Evolutionary conservation across 257 asterid genomes (phyloP).

Genomic region (Plantago elongata): DNA sequence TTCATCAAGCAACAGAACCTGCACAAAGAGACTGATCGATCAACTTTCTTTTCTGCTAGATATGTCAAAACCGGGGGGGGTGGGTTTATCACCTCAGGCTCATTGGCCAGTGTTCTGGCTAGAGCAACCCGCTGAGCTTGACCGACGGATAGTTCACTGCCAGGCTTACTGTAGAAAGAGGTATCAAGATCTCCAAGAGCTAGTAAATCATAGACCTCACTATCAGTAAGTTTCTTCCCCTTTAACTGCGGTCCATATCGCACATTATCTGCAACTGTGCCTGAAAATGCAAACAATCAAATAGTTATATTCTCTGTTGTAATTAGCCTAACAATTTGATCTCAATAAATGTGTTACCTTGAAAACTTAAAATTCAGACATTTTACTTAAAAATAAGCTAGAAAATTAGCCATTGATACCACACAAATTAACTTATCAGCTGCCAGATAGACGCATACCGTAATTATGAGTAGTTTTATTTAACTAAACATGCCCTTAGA

Average conservation of each 20-base stretch:
- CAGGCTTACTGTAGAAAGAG: conserved; percentile 53
- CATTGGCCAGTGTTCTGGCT: conserved; percentile 75
- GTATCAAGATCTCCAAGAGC: conserved; percentile 67
- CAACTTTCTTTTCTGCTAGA: too few species aligned
- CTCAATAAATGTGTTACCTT: too few species aligned
- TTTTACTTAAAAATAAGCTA: too few species aligned
- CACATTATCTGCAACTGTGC: conserved; percentile 67
- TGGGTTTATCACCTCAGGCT: conserved; percentile 48
- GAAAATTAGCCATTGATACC: too few species aligned
- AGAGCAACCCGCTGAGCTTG: conserved; percentile 90
- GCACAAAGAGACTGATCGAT: neutral
- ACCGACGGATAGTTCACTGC: conserved; percentile 67
- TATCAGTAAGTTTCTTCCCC: conserved; percentile 53
- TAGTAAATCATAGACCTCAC: conserved; percentile 52
- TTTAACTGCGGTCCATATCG: conserved; percentile 66
- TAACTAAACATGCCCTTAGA: too few species aligned
- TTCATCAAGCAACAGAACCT: conserved; percentile 73
- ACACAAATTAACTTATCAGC: too few species aligned
- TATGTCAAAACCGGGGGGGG: too few species aligned
- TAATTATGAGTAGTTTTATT: too few species aligned
- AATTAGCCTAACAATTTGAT: neutral
- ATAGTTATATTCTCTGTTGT: neutral
- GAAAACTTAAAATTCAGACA: too few species aligned
- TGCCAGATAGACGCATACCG: too few species aligned
- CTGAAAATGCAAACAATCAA: conserved; percentile 24